Base-by-base conservation (phyloP, 306 rosid genomes). In the Sesbania bispinosa region DNA sequence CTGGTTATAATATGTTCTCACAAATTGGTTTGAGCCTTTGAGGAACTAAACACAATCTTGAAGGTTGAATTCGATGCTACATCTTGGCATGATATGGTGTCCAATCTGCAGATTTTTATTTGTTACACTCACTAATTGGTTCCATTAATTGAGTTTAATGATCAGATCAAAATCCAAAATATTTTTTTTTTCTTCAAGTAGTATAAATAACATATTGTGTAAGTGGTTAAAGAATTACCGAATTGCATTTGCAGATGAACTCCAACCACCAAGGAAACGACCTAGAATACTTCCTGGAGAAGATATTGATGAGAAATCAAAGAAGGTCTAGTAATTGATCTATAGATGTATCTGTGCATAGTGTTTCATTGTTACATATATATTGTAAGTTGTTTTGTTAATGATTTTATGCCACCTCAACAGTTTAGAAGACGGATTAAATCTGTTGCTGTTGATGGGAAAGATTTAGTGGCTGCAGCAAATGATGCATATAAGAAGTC, bases 301-400 rank as follows among this genome's bases (percentile, higher is more conserved):
- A 67, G 94, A 85, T 50, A 81, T 87, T 57, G 74, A 89, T 72
- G 90, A 90, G 85, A 94, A 88, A 83, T 94, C 98, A 62, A 94
- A 86, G 78, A 87, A 88, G 98, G 98, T 94, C 8, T 43, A 65
- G 13, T 54, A 10, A 14, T 62, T 53, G 23, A 13, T 71, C n/a
- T 20, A 11, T 53, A 38, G 14, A 24, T 46, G 38, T 51, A 24
- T 33, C 33, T 8, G 59, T 60, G 51, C 46, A 54, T 64, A 6
- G 47, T 58, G 33, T 42, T 15, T 76, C 11, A 8, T 50, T 51
- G n/a, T n/a, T n/a, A n/a, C n/a, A n/a, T n/a, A n/a, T n/a, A n/a
- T n/a, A 3, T 48, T n/a, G 6, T 62, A 4, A 20, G 20, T 51
- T 59, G 54, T 32, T 69, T 47, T 59, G 59, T 74, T 46, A 77